Base-by-base conservation (phyloP, 805 yeast genomes). In the Starmera dryadoides region DNA sequence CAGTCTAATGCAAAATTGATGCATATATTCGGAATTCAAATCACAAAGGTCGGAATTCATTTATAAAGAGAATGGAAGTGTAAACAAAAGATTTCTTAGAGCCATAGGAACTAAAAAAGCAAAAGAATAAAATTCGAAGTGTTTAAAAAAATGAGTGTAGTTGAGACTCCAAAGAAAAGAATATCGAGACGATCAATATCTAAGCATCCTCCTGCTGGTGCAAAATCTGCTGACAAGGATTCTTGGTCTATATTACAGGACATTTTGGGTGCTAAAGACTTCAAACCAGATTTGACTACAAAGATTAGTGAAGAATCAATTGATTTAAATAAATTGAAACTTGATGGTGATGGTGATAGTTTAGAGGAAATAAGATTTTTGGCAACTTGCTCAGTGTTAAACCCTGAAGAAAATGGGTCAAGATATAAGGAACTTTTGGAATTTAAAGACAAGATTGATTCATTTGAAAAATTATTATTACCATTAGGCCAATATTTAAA, bases 401-500 rank as follows among this genome's bases (percentile, higher is more conserved):
- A 35, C 28, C 31, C 34, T 3, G 34, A 42, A 16, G 16, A 23
- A 5, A 26, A 37, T n/a, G 18, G 16, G 5, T 31, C 35, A 11
- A 51, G 53, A 12, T 37, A 42, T 14, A 36, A 47, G 8, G 40
- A 43, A 6, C 40, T 58, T 4, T 2, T 48, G 33, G 39, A 45
- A 17, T 45, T 50, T 33, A 29, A 50, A 42, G 8, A 33, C 3
- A 37, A 45, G 1, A 44, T 54, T 15, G 36, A 43, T 5, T 34
- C 41, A 16, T 44, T 66, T n/a, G 50, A 56, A 12, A 39, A 42
- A 6, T 32, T 59, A 3, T 46, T 64, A 4, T 59, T 61, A 1
- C 83, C 86, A 3, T 60, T 85, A 25, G 74, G 73, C 42, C 56
- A 59, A 1, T 75, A 78, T 42, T 61, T 86, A 35, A 53, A 55